Conservation (phyloP, 768 basidiomycete species). For the Mycena vitilis region DNA sequence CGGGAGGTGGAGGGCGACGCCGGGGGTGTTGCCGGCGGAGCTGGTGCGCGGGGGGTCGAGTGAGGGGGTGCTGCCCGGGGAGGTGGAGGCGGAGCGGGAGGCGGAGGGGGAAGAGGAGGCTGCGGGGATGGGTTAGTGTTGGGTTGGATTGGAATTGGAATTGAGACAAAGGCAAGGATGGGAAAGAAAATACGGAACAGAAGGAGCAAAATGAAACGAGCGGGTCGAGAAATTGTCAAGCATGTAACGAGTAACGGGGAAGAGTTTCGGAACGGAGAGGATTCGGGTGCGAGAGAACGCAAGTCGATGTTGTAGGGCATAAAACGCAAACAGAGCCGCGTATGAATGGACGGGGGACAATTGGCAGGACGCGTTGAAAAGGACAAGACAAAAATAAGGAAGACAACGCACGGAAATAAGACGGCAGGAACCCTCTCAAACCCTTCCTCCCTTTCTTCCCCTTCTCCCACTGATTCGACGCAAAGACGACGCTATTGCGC, state of each 20-base stretch:
- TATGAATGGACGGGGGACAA: too few relatives aligned
- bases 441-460: background rate
- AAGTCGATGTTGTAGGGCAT: too few relatives aligned
- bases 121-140: background rate
- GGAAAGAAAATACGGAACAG: too few relatives aligned
- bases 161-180: too few relatives aligned
- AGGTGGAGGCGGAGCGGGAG: background rate
- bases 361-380: background rate
- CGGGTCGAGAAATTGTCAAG: too few relatives aligned
- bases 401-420: background rate
- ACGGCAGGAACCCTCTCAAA: background rate
- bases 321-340: too few relatives aligned
- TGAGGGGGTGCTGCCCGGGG: background rate
- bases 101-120: background rate
- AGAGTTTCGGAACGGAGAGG: too few relatives aligned
- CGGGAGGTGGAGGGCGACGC: background rate
- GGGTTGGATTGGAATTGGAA: too few relatives aligned
- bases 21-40: background rate
- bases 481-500: slow-evolving; percentile 23
- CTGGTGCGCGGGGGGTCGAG: background rate
- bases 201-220: too few relatives aligned
- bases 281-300: too few relatives aligned
- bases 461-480: slow-evolving; percentile 14
- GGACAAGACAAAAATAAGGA: background rate
- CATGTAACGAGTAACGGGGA: too few relatives aligned